Base-by-base conservation (phyloP, 2,329 filamentous ascomycete genomes). In the Chaetothyriales sp. region DNA sequence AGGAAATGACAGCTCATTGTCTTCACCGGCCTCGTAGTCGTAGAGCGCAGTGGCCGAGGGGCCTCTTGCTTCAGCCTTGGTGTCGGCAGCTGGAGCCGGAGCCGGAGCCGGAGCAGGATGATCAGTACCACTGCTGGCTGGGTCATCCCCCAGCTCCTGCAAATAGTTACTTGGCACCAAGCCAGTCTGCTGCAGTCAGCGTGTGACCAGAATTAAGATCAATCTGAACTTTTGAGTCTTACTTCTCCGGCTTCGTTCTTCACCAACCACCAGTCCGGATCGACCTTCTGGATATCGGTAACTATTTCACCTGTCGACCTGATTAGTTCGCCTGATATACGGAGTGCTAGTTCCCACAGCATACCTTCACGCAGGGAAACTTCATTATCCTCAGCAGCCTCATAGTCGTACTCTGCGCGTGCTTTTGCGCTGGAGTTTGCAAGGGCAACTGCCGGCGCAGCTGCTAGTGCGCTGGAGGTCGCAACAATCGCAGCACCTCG, bases 191-290 rank as follows among this genome's bases (percentile, higher is more conserved):
- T 15, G 36, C 43, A 20, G 26, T 47, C 26, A 47, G 45, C 26
- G 1, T 26, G 22, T 15, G 20, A 7, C 26, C 18, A n/a, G 8
- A 2, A 2, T 9, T 8, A 8, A 32, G 9, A 32, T 12, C 26
- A 25, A 18, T 39, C 5, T 12, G 9, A 5, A n/a, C n/a, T n/a
- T 26, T 47, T 75, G n/a, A n/a, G n/a, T n/a, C n/a, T 82, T 67
- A 95, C 87, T 47, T 57, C 53, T 60, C 92, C 92, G 55, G 74
- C 75, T 19, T 76, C 71, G 70, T 96, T 98, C 58, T 84, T 86
- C 44, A 93, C 92, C 78, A 95, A 84, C 92, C 92, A 98, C 92
- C 92, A 98, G 65, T 98, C 90, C 48, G 93, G 84, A 60, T 96
- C 92, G 1, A 98, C 87, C 85, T 93, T 93, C 56, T 96, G 87